These are phyloP conservation scores for Helicostylum pulchrum DNA, from an alignment of 192 early-diverging fungal species.

Conservation along the genomic window DNA sequence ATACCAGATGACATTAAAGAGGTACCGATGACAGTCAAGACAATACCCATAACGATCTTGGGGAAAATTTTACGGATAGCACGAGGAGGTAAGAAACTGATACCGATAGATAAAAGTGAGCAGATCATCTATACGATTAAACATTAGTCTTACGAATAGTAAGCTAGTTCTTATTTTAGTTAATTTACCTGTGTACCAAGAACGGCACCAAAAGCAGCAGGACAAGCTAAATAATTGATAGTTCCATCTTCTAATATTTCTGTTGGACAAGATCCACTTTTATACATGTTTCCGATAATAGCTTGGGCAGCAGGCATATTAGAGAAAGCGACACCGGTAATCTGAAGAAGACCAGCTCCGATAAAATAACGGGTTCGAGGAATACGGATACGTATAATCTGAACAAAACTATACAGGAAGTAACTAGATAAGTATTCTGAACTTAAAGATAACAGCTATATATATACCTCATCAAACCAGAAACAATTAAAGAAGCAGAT, in stretches of 20 bases:
- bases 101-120: constrained; percentile 39
- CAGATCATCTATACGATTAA: constrained; percentile 41
- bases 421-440: neutral
- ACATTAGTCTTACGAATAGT: neutral
- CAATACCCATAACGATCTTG: constrained; percentile 54
- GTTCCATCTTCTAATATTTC: constrained; percentile 32
- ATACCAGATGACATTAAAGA: constrained; percentile 47
- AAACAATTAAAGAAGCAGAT: constrained; percentile 46
- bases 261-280: constrained; percentile 26
- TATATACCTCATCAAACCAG: constrained; percentile 36
- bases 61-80: constrained; percentile 49
- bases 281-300: constrained; percentile 36
- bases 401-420: constrained; percentile 27
- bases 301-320: constrained; percentile 48
- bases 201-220: constrained; percentile 50
- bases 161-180: neutral
- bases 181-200: constrained; percentile 37
- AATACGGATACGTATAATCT: constrained; percentile 44
- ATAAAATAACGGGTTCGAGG: constrained; percentile 30
- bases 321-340: constrained; percentile 54
- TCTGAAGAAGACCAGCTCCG: constrained; percentile 38
- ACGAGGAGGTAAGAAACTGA: constrained; percentile 49
- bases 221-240: constrained; percentile 38
- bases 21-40: constrained; percentile 48
- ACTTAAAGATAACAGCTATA: too few species aligned